phyloP scores from a whole-genome alignment of 176 grass and related monocot species.

The Saccharum spontaneum region DNA sequence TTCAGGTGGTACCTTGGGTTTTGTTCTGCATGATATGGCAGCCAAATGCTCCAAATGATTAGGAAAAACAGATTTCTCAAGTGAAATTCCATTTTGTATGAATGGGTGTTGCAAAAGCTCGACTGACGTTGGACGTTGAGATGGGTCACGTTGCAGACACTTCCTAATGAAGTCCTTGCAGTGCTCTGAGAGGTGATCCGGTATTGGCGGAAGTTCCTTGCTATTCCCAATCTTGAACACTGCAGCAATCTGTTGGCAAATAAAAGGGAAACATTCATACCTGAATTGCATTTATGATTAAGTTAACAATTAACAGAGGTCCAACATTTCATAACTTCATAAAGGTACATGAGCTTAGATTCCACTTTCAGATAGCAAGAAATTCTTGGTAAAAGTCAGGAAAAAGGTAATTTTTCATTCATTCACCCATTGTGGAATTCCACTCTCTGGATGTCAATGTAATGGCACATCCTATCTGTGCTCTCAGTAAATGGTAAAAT shows the following conservation, averaged over 20 bases:
- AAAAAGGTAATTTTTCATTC: background rate
- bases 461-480: background rate
- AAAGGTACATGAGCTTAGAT: conserved; percentile 13
- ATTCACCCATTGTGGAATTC: background rate
- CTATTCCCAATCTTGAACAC: conserved; percentile 99
- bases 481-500: background rate
- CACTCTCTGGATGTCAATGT: background rate
- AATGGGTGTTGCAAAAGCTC: conserved; percentile 92
- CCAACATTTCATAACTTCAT: background rate
- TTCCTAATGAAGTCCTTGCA: conserved; percentile 85
- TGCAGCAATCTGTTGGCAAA: conserved; percentile 80
- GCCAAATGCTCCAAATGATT: conserved; percentile 60
- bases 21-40: conserved; percentile 56
- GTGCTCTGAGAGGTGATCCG: conserved; percentile 82
- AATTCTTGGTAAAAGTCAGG: background rate
- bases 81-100: conserved; percentile 60
- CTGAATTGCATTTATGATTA: conserved; percentile 8
- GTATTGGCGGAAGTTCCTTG: conserved; percentile 89
- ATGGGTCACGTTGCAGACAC: conserved; percentile 86
- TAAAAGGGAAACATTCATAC: conserved; percentile 19
- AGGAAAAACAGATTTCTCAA: conserved; percentile 61
- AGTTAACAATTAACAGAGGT: conserved; percentile 9
- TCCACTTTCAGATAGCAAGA: conserved; percentile 14
- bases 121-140: conserved; percentile 67
- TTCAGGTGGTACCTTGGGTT: conserved; percentile 51